Evolutionary conservation across 371 early-diverging fungal species (phyloP), one percentile per base, ranked within the genome.

Genomic region (Mortierella sp.): DNA sequence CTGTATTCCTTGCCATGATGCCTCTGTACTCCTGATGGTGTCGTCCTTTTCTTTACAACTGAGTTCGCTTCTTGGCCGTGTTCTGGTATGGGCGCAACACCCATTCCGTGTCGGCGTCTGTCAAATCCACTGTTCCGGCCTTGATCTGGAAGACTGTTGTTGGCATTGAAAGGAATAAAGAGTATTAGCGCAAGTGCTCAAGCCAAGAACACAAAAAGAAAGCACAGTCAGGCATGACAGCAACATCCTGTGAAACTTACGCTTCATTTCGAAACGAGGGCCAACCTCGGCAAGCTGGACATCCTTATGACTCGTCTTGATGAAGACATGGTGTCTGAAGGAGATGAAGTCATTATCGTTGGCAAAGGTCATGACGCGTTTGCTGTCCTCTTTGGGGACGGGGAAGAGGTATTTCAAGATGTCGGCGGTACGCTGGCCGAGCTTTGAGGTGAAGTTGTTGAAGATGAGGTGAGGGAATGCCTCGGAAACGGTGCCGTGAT

Each of bases 51-150:
- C 40, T 51, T 88, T 90, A 97, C 72, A 97, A 88, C 48, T 94
- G 91, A 64, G 94, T 92, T 75, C 97, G 90, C 90, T 98, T 99
- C 88, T 95, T 95, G 31, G 99, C 96, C 16, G 99, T 98, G 88
- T 98, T 93, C 72, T 97, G 96, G 90, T 96, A 99, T 51, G 98
- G 97, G 82, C 98, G 91, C 80, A 98, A 91, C 24, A 97, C 98
- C 98, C 99, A 99, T 91, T 99, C 99, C 40, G 95, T 95, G 86
- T 99, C 99, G 50, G 99, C 99, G 61, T 98, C 97, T 61, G 95
- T 90, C 84, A 98, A 91, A 76, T 99, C 99, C 57, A 97, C 95
- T 0, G 99, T 99, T 78, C 98, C 98, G 69, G 97, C 88, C 87
- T 95, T 94, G 89, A 99, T 98, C 87, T 99, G 97, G 88, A 97